These are phyloP conservation scores for Colletotrichum coccodes DNA, from an alignment of 2,329 filamentous ascomycete genomes.

Conservation along the genomic window DNA sequence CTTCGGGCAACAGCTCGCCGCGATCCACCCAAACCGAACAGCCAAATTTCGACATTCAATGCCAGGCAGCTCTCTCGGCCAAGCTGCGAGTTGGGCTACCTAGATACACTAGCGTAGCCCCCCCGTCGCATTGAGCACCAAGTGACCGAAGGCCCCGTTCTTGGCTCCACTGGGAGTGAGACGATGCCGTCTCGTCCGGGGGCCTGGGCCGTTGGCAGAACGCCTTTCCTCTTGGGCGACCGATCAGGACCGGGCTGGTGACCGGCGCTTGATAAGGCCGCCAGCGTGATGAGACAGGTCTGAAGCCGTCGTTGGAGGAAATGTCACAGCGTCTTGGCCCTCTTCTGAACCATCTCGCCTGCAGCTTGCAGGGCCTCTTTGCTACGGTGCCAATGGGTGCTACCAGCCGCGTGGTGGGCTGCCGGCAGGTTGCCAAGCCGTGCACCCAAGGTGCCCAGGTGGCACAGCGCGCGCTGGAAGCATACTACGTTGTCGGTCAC, in stretches of 20 bases:
- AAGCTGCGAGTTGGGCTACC: not conserved
- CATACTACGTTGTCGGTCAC: not conserved
- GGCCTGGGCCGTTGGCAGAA: not conserved
- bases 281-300: not conserved
- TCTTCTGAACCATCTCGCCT: not conserved
- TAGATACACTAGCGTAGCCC: not conserved
- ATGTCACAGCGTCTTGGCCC: not conserved
- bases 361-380: not conserved
- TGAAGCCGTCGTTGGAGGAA: not conserved
- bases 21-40: not conserved
- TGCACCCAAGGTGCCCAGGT: slow-evolving; percentile 5
- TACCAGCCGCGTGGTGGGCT: slow-evolving; percentile 3
- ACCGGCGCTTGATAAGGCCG: not conserved
- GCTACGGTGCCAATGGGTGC: not conserved
- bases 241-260: not conserved
- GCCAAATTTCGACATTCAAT: slow-evolving; percentile 15
- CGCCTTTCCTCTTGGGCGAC: not conserved
- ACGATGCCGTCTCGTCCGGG: not conserved
- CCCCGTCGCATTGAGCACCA: not conserved
- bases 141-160: slow-evolving; percentile 5
- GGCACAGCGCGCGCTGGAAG: slow-evolving; percentile 3
- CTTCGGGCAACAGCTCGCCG: not conserved
- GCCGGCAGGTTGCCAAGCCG: slow-evolving; percentile 24
- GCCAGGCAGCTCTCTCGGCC: slow-evolving; percentile 8
- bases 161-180: not conserved